Evolutionary conservation across 2,329 filamentous ascomycete species (phyloP), one percentile per base, ranked within the genome.

Genomic region (Phialophora chinensis): DNA sequence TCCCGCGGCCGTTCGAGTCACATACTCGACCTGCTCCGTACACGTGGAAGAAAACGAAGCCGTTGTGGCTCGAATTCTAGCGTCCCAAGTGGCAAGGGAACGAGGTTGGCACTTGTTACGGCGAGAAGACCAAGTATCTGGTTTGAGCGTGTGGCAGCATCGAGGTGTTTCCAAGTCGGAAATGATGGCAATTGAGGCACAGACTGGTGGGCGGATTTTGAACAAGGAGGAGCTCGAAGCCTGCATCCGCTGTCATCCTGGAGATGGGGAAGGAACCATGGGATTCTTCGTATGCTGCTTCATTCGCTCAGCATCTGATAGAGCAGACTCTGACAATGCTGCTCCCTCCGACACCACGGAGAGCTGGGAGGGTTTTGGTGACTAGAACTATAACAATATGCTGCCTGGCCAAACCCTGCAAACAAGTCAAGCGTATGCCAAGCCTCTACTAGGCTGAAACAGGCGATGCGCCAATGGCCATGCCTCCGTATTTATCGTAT

Each of bases 281-380:
- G 94, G 95, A 0, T 98, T 99, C 79, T 99, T 99, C 73, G 91
- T 97, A 23, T 92, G 88, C n/a, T 92, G 86, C 0, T 97, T 99
- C 78, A 85, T 92, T 2, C 83, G 91, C 86, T 66, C 25, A 57
- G 56, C 12, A 44, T 65, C 47, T 62, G 50, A 5, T n/a, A n/a
- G 38, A 20, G 38, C 6, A 6, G 38, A 20, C 33, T 65, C 42
- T 62, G 53, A 33, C 65, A 69, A 23, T 67, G 63, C 20, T 44
- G 31, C 12, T 23, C 68, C 73, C 23, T 71, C 74, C 2, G 77
- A 79, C 4, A 44, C 35, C 5, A 17, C 14, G 5, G 80, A 81
- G 25, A 79, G 80, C 73, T 81, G 81, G 80, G 75, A 77, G 64
- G 78, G 81, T 33, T 80, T 83, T 69, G 67, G 63, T 50, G 73